phyloP scores from a whole-genome alignment of 768 basidiomycete species.

The Mycena vitilis region DNA sequence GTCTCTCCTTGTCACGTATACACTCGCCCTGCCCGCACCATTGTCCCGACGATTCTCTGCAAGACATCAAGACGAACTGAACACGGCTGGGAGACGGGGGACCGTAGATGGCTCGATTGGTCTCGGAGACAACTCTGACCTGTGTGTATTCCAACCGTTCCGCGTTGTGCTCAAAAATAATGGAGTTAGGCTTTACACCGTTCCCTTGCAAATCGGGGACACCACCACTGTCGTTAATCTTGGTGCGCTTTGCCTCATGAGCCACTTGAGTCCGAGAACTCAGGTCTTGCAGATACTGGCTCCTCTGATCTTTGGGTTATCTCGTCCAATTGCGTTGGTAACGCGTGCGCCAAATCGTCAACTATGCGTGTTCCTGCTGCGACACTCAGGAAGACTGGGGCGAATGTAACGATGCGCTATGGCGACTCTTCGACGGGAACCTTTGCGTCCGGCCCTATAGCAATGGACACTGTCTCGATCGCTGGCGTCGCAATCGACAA shows the following conservation, averaged over 20 bases:
- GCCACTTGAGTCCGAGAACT: neutral
- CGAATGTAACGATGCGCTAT: slow-evolving; percentile 58
- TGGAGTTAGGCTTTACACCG: slow-evolving; percentile 50
- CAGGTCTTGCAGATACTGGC: slow-evolving; percentile 65
- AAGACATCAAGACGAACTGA: slow-evolving; percentile 30
- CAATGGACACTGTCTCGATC: slow-evolving; percentile 62
- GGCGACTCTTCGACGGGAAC: slow-evolving; percentile 79
- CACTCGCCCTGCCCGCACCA: slow-evolving; percentile 38
- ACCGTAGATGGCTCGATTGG: slow-evolving; percentile 48
- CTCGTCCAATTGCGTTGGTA: slow-evolving; percentile 58
- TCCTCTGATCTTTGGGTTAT: slow-evolving; percentile 79
- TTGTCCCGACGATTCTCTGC: slow-evolving; percentile 40
- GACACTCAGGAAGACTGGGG: slow-evolving; percentile 51
- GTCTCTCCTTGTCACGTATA: slow-evolving; percentile 33
- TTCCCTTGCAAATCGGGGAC: slow-evolving; percentile 58
- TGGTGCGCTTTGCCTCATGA: slow-evolving; percentile 46
- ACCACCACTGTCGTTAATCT: slow-evolving; percentile 58
- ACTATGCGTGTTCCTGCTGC: slow-evolving; percentile 55
- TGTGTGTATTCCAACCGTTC: slow-evolving; percentile 20
- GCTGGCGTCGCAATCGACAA: slow-evolving; percentile 62
- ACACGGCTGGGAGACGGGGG: slow-evolving; percentile 37
- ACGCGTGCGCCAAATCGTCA: slow-evolving; percentile 50
- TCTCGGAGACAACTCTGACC: slow-evolving; percentile 44
- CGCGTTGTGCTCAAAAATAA: neutral
- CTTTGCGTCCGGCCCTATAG: slow-evolving; percentile 67